Base-by-base conservation (phyloP, 176 grass and related monocot species). In the Oryza meridionalis region DNA sequence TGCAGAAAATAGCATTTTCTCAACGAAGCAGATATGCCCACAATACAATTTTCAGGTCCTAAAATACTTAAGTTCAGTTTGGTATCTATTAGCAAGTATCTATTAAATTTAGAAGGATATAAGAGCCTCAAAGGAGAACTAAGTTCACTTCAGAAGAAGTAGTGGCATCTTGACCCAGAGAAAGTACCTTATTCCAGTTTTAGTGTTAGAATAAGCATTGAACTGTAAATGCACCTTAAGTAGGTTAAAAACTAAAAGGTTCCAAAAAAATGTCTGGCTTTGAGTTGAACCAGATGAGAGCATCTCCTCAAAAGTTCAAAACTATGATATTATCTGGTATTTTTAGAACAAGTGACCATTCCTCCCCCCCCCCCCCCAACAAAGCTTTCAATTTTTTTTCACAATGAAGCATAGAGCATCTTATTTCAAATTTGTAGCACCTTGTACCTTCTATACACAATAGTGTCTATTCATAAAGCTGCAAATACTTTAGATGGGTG, bases 261-360 rank as follows among this genome's bases (percentile, higher is more conserved):
- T 25, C 26, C n/a, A 59, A 59, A 62, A 17, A 38, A 35, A 14
- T 53, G 44, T 13, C n/a, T 38, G 8, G 61, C 24, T 75, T 84
- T 51, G 21, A 76, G 21, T 84, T 75, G 44, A 63, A 46, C 14
- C 44, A 75, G n/a, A 64, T 35, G 19, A 67, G 29, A 67, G 46
- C 15, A 66, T 37, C 10, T 27, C 35, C 14, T 40, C 14, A 13
- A 62, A 62, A 62, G 19, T 62, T 62, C 11, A 24, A 51, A 82
- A 72, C 50, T 71, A 82, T 29, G 50, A 72, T 49, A 26, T 16
- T 50, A 75, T 8, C 24, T 17, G 1, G 59, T 66, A 64, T 47
- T 65, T 65, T 65, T 58, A 83, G 32, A 15, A 75, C 32, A 53
- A 75, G 17, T 42, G 15, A 83, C 64, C 9, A 26, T 49, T 19